A percentile compares a stretch with the other conserved stretches of the same genome.
These are phyloP conservation scores for Gyrodon lividus DNA, from an alignment of 768 basidiomycete species.

Conservation along the genomic window DNA sequence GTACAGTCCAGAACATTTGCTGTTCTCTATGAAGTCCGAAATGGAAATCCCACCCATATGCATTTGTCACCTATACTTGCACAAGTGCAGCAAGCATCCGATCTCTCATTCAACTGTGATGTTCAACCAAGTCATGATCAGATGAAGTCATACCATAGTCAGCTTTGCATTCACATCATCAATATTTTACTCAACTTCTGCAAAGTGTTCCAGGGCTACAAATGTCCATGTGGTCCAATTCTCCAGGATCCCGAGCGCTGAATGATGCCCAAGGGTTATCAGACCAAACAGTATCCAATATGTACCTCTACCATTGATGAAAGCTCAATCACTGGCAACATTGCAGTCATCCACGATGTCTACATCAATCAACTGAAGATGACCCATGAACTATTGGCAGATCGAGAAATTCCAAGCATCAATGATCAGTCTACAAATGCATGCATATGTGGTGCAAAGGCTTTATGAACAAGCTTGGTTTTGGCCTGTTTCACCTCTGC, in stretches of 20 bases:
- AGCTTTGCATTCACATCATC: not conserved
- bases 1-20: constrained; percentile 37
- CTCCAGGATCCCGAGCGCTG: not conserved
- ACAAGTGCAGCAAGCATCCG: not conserved
- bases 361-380: constrained; percentile 1
- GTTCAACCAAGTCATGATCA: not conserved
- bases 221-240: not conserved
- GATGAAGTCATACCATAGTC: not conserved
- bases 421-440: constrained; percentile 27
- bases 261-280: not conserved
- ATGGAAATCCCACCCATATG: not conserved
- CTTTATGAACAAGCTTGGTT: constrained; percentile 14
- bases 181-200: not conserved
- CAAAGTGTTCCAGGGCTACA: not conserved
- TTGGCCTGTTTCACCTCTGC: constrained; percentile 35
- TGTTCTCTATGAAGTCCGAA: constrained; percentile 28
- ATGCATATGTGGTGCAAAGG: constrained; percentile 19
- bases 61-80: not conserved
- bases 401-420: constrained; percentile 21
- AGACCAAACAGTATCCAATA: not conserved
- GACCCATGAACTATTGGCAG: constrained; percentile 6
- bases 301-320: constrained; percentile 5
- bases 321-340: constrained; percentile 2
- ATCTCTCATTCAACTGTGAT: not conserved
- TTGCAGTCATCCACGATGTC: not conserved